Evolutionary conservation across 2,329 filamentous ascomycete genomes (phyloP).

Genomic region (Apiospora aurea): DNA sequence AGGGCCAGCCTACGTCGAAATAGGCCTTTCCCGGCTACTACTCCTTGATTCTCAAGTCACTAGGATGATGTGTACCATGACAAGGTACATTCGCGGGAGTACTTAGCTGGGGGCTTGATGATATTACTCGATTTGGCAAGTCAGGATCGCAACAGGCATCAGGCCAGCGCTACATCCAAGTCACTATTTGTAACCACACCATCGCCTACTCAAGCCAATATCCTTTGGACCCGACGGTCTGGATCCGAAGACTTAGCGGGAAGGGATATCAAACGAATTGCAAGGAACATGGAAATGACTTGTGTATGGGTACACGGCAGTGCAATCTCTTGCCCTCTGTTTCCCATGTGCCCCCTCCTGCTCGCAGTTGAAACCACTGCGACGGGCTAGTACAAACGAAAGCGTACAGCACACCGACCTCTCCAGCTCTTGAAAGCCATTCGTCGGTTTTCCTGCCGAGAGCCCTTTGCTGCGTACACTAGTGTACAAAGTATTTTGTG

Average conservation of each 20-base stretch:
- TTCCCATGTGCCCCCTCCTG: background rate
- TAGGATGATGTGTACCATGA: conserved; percentile 4
- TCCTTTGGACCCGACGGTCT: background rate
- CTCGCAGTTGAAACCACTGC: background rate
- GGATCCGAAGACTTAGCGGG: conserved; percentile 3
- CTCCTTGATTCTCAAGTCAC: background rate
- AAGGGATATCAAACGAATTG: conserved; percentile 3
- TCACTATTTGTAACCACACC: conserved; percentile 10
- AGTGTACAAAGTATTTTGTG: background rate
- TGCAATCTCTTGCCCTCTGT: background rate
- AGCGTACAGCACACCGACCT: background rate
- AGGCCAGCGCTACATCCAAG: conserved; percentile 4
- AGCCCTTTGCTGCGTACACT: background rate
- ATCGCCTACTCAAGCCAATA: background rate
- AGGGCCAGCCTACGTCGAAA: background rate
- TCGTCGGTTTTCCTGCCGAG: background rate
- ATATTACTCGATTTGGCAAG: conserved; percentile 20
- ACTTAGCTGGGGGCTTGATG: background rate
- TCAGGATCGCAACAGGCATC: background rate
- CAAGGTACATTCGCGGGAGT: background rate
- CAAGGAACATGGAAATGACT: conserved; percentile 14
- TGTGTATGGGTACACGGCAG: conserved; percentile 19
- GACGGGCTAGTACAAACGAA: background rate
- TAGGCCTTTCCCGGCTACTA: background rate
- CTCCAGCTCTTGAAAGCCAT: background rate